Base-by-base conservation (phyloP, 768 basidiomycete genomes). In the Boletus eberwhitei region DNA sequence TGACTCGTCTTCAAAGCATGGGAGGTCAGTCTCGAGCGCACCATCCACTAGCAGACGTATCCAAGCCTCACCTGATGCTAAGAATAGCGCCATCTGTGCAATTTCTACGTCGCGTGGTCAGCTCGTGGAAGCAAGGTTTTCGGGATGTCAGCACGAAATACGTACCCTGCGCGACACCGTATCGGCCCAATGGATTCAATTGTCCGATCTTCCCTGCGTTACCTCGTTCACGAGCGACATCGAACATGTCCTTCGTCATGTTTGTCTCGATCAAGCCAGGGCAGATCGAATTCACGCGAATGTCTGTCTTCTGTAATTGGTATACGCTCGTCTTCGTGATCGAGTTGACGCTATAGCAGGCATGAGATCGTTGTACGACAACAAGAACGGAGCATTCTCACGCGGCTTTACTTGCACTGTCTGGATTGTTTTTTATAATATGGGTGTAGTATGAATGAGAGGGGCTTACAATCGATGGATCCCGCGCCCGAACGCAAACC, bases 341-440 rank as follows among this genome's bases (percentile, higher is more conserved):
- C 42, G 85, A 91, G 68, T 92, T 93, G 22, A 97, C 93, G 12
- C 90, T 93, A 58, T 17, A 37, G 40, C 22, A 24, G 35, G 48
- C 42, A n/a, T 65, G 36, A 53, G 53, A 48, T 49, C 45, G 35
- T 45, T 32, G 4, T 19, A 49, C 8, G 22, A 51, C 14, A 37
- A 42, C 7, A 49, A 45, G 38, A 29, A 47, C 9, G 36, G 26
- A 47, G 13, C 4, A 17, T 48, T 75, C 86, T 73, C 65, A 93
- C 92, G 92, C 92, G 32, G 93, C 90, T 76, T 97, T 97, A 62
- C 89, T 90, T 48, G 93, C 93, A 62, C 91, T 93, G 63, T 96
- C 93, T 88, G 69, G 51, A 56, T 59, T 44, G 40, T 56, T 52
- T 47, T 71, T 61, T 61, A 59, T 9, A 55, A 35, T 4, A 36